Conservation (phyloP, 2,329 filamentous ascomycete species). For the Blastomyces emzantsi region DNA sequence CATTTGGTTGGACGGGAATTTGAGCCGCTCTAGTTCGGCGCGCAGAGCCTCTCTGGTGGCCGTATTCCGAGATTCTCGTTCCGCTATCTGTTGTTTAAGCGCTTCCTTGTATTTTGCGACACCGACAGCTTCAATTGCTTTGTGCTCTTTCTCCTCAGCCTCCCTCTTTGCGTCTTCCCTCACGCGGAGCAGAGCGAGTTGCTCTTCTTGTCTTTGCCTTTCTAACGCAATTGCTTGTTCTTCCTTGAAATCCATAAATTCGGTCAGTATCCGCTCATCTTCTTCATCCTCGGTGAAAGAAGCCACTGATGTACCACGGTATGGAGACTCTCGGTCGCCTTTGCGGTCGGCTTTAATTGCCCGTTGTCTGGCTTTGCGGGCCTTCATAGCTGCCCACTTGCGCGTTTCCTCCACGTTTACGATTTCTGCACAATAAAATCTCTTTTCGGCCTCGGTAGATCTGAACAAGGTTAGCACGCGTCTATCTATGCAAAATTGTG, state of each 20-base stretch:
- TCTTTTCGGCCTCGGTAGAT: slow-evolving; percentile 6
- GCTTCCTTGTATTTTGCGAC: slow-evolving; percentile 11
- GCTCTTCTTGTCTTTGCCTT: not conserved
- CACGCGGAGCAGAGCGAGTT: not conserved
- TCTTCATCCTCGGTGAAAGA: not conserved
- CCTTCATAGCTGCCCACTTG: slow-evolving; percentile 6
- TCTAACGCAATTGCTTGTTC: not conserved
- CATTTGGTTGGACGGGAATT: slow-evolving; percentile 7
- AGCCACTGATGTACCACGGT: not conserved
- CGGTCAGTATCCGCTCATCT: not conserved
- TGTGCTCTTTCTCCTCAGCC: not conserved
- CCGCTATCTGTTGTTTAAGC: slow-evolving; percentile 1
- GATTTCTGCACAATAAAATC: slow-evolving; percentile 9
- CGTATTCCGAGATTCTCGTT: not conserved
- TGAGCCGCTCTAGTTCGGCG: slow-evolving; percentile 2
- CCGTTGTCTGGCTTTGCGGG: slow-evolving; percentile 8
- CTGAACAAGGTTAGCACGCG: not conserved
- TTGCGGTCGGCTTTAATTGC: not conserved
- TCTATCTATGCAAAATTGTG: too few relatives aligned
- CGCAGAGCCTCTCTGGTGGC: slow-evolving; percentile 6
- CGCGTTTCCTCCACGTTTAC: slow-evolving; percentile 7
- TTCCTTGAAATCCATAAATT: slow-evolving; percentile 7
- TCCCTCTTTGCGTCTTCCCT: slow-evolving; percentile 2
- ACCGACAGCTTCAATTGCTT: slow-evolving; percentile 6
- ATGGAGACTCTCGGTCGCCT: not conserved